phyloP scores from a whole-genome alignment of 345 rosid genomes.

The Odontarrhena argentea region DNA sequence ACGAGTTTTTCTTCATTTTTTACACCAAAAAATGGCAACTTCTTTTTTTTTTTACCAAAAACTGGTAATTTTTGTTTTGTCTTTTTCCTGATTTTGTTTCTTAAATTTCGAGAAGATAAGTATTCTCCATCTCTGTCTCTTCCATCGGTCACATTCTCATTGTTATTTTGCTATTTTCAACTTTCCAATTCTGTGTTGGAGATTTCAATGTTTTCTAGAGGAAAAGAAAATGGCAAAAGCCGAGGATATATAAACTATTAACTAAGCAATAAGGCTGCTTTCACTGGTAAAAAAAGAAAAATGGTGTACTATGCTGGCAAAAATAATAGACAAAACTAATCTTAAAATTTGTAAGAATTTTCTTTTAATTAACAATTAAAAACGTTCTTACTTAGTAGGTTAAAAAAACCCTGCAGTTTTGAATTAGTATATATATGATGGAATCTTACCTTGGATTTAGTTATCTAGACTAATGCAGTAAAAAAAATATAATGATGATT shows the following conservation, averaged over 20 bases:
- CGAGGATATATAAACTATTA: neutral
- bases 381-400: too few species aligned
- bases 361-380: neutral
- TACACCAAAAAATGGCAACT: too few species aligned
- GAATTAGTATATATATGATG: too few species aligned
- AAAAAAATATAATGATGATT: neutral
- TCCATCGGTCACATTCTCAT: slow-evolving; percentile 5
- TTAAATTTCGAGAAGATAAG: neutral
- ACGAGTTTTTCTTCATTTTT: neutral
- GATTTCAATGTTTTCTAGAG: neutral
- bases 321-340: neutral
- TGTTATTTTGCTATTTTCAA: slow-evolving; percentile 29
- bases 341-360: neutral
- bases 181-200: slow-evolving; percentile 13
- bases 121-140: neutral
- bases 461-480: too few species aligned
- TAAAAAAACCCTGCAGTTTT: too few species aligned
- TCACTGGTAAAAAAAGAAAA: neutral
- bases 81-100: neutral
- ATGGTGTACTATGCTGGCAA: neutral
- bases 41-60: neutral
- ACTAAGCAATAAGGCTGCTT: neutral
- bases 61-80: neutral
- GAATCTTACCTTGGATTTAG: too few species aligned
- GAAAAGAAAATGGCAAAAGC: slow-evolving; percentile 10